Evolutionary conservation across 306 rosid genomes (phyloP).

Genomic region (Cucurbita maxima): DNA sequence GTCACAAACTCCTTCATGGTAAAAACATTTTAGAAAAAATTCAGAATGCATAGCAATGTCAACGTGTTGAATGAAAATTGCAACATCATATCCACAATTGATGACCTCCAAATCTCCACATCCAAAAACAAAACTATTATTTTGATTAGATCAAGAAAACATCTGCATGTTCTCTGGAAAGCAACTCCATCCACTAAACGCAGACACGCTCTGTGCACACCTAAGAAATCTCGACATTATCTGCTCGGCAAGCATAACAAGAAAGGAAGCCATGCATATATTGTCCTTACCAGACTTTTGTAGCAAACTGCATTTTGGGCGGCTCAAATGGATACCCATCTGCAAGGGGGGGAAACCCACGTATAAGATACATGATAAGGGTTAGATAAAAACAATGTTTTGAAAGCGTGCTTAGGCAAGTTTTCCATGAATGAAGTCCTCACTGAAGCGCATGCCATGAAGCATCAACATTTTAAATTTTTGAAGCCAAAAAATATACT

Average conservation of each 20-base stretch:
- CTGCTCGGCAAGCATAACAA: not conserved
- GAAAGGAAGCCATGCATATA: not conserved
- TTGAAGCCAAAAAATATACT: not conserved
- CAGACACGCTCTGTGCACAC: not conserved
- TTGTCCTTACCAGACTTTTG: slow-evolving; percentile 73
- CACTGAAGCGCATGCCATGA: not conserved
- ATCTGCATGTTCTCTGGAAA: not conserved
- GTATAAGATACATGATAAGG: not conserved
- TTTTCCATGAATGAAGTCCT: not conserved
- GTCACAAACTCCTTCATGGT: not conserved
- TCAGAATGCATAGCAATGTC: not conserved
- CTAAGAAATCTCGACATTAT: not conserved
- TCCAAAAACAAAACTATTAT: not conserved
- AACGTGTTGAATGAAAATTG: not conserved
- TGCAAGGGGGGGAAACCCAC: slow-evolving; percentile 20
- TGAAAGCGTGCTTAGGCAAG: not conserved
- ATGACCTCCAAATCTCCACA: not conserved
- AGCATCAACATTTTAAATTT: not conserved
- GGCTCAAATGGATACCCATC: slow-evolving; percentile 98
- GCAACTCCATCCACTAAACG: not conserved
- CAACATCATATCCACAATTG: not conserved
- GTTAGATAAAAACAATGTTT: not conserved
- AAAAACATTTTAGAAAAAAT: not conserved
- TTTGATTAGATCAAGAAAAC: not conserved
- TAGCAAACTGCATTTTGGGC: slow-evolving; percentile 83